phyloP scores from a whole-genome alignment of 2,329 filamentous ascomycete species.

The Alternaria sp. region DNA sequence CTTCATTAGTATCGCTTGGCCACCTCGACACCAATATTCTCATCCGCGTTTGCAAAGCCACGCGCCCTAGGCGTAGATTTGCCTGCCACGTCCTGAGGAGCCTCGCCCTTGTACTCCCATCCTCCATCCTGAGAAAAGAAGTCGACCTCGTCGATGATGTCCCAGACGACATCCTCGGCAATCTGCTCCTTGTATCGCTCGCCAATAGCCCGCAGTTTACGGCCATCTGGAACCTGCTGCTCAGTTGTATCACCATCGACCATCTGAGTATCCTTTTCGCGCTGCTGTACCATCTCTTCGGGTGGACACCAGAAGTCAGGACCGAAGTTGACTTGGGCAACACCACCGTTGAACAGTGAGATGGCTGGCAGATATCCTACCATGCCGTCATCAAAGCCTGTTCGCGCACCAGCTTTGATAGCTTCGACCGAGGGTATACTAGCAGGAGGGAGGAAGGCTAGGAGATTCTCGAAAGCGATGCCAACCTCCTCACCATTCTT shows the following conservation, averaged over 20 bases:
- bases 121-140: slow-evolving; percentile 77
- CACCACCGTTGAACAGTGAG: slow-evolving; percentile 88
- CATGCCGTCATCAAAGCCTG: slow-evolving; percentile 91
- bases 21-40: slow-evolving; percentile 47
- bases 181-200: slow-evolving; percentile 93
- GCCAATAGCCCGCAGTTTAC: slow-evolving; percentile 65
- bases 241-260: slow-evolving; percentile 22
- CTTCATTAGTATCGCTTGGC: slow-evolving; percentile 38
- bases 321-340: slow-evolving; percentile 92
- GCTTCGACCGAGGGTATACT: slow-evolving; percentile 74
- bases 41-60: slow-evolving; percentile 47
- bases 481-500: slow-evolving; percentile 90
- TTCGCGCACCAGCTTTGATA: slow-evolving; percentile 74
- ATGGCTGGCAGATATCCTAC: slow-evolving; percentile 95
- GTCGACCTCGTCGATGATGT: slow-evolving; percentile 93
- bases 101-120: slow-evolving; percentile 49
- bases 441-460: slow-evolving; percentile 90
- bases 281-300: slow-evolving; percentile 58
- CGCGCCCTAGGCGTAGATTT: slow-evolving; percentile 47
- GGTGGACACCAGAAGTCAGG: slow-evolving; percentile 92
- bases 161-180: slow-evolving; percentile 90
- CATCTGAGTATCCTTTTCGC: slow-evolving; percentile 43
- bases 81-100: slow-evolving; percentile 38
- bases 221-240: slow-evolving; percentile 30
- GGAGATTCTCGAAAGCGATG: slow-evolving; percentile 83